phyloP scores from a whole-genome alignment of 371 early-diverging fungal species.

The Mucor irregularis region DNA sequence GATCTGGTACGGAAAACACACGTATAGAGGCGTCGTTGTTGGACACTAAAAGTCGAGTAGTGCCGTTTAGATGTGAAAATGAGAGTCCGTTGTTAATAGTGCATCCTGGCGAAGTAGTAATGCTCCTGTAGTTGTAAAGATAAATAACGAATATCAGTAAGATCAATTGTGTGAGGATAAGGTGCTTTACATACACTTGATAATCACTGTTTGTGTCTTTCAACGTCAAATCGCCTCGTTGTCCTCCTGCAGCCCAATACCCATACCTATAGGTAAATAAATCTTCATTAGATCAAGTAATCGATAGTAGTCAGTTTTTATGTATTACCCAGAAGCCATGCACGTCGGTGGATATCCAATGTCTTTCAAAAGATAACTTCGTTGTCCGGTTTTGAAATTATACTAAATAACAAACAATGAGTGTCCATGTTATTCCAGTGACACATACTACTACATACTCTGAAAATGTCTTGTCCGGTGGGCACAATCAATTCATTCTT shows the following conservation, averaged over 20 bases:
- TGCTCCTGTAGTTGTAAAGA: constrained; percentile 47
- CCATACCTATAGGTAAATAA: constrained; percentile 52
- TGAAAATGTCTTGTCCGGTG: constrained; percentile 37
- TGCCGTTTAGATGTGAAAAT: constrained; percentile 67
- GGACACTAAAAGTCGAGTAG: constrained; percentile 76
- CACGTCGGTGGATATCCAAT: constrained; percentile 83
- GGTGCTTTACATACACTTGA: constrained; percentile 39
- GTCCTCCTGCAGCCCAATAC: constrained; percentile 90
- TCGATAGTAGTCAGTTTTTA: no score
- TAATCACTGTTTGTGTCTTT: constrained; percentile 72
- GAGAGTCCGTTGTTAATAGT: constrained; percentile 91
- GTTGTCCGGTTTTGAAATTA: constrained; percentile 59
- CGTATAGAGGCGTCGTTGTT: constrained; percentile 96
- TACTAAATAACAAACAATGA: constrained; percentile 31
- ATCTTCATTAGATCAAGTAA: no score
- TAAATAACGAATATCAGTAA: neutral
- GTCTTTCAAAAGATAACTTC: constrained; percentile 48
- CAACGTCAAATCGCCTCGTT: constrained; percentile 82
- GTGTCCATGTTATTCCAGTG: neutral
- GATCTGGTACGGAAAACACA: constrained; percentile 74
- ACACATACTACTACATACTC: constrained; percentile 1
- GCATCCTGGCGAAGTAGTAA: constrained; percentile 76
- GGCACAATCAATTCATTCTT: constrained; percentile 39
- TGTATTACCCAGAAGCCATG: constrained; percentile 64
- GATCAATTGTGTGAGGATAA: neutral